A percentile compares a stretch with the other conserved stretches of the same genome.
Conservation (phyloP, 345 rosid species). For the Syzygium jambos region DNA sequence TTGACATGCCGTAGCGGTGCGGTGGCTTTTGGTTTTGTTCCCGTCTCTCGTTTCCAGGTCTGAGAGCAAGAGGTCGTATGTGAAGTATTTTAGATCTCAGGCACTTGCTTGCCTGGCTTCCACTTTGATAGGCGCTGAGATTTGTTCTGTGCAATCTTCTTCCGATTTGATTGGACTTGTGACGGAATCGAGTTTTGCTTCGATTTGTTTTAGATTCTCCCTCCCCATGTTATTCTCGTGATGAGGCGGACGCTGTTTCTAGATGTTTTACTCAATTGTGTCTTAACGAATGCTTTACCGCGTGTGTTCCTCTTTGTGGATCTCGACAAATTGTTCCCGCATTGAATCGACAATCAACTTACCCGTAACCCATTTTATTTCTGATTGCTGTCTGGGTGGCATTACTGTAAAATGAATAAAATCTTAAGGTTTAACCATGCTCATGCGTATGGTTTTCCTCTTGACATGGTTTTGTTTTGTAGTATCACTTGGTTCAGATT, state of each 20-base stretch:
- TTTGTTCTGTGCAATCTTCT: not conserved
- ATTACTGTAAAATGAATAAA: not conserved
- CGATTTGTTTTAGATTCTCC: not conserved
- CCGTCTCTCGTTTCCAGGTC: not conserved
- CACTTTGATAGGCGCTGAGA: not conserved
- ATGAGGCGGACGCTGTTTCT: not conserved
- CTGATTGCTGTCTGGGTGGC: not conserved
- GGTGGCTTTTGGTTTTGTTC: not conserved
- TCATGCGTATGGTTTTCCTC: not conserved
- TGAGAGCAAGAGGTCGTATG: not conserved
- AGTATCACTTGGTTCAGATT: not conserved
- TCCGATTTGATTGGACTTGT: not conserved
- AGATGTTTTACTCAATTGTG: not conserved
- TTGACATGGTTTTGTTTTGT: not conserved
- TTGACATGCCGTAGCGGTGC: not conserved
- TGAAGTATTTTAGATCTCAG: not conserved
- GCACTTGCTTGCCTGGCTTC: not conserved
- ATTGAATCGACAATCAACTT: not conserved
- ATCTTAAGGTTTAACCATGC: not conserved
- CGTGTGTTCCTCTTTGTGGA: not conserved
- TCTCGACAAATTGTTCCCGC: not conserved
- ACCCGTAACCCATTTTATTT: not conserved
- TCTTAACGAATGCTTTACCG: not conserved
- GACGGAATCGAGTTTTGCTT: not conserved
- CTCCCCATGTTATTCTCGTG: not conserved